Evolutionary conservation across 352 stramenopile species (phyloP).

Genomic region (Globisporangium carolinianum): DNA sequence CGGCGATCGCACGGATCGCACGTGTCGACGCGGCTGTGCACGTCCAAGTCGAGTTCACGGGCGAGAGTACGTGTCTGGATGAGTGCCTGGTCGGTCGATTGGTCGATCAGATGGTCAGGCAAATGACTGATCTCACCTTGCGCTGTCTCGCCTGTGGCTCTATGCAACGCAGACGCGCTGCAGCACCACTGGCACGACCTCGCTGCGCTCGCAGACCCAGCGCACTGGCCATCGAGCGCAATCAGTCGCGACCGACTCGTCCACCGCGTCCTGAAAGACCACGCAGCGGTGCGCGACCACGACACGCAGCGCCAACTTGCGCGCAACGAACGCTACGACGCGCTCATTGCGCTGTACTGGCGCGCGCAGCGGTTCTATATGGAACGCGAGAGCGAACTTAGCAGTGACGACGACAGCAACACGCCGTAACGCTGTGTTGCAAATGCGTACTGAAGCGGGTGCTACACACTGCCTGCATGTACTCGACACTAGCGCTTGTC

Average conservation of each 20-base stretch:
- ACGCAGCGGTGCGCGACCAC: constrained; percentile 31
- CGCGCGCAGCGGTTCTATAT: constrained; percentile 30
- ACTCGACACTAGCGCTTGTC: too few relatives aligned
- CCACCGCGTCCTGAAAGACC: constrained; percentile 71
- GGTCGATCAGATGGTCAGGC: too few relatives aligned
- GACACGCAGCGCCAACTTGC: constrained; percentile 34
- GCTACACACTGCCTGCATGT: too few relatives aligned
- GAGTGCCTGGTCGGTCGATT: not conserved
- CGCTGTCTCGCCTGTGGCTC: constrained; percentile 1
- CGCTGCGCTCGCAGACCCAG: constrained; percentile 27
- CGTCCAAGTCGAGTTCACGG: constrained; percentile 54
- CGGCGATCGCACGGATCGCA: not conserved
- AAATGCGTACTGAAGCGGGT: too few relatives aligned
- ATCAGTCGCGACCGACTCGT: constrained; percentile 44
- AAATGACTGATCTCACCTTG: not conserved
- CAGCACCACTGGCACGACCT: constrained; percentile 63
- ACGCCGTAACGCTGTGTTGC: too few relatives aligned
- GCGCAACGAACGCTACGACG: constrained; percentile 43
- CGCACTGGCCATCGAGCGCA: constrained; percentile 45
- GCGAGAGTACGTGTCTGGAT: constrained; percentile 39
- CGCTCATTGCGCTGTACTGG: constrained; percentile 34
- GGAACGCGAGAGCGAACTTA: constrained; percentile 3
- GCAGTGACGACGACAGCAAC: not conserved
- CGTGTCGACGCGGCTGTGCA: constrained; percentile 17
- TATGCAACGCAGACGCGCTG: constrained; percentile 30